Evolutionary conservation across 139 green algal species (phyloP).

Genomic region (Volvox africanus): DNA sequence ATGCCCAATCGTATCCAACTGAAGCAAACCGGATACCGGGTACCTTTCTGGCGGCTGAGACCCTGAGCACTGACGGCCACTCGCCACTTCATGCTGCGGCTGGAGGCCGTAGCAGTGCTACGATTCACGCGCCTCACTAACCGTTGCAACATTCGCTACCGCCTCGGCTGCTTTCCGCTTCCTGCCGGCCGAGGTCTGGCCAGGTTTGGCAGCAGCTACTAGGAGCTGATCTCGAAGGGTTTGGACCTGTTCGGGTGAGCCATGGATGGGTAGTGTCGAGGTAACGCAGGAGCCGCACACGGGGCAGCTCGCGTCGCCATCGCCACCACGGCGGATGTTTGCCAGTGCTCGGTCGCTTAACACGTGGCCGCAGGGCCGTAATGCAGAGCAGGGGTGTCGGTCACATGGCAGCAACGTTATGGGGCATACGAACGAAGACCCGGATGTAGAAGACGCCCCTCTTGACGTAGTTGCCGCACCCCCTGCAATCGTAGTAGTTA

Average conservation of each 20-base stretch:
- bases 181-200: background rate
- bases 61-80: too few species aligned
- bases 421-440: background rate
- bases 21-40: too few species aligned
- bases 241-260: constrained; percentile 10
- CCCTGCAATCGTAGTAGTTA: too few species aligned
- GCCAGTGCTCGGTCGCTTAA: constrained; percentile 4
- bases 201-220: background rate
- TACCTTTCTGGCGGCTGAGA: too few species aligned
- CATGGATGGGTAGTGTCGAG: background rate
- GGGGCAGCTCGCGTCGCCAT: background rate
- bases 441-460: too few species aligned
- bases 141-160: background rate
- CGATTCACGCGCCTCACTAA: background rate
- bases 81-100: too few species aligned
- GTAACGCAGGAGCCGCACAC: background rate
- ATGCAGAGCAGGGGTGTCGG: constrained; percentile 23
- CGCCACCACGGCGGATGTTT: background rate
- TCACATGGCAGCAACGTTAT: constrained; percentile 30
- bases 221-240: background rate
- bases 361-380: constrained; percentile 46
- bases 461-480: too few species aligned
- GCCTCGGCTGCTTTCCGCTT: constrained; percentile 7
- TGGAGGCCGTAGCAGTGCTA: background rate
- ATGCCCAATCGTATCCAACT: too few species aligned